These are phyloP conservation scores for Solanum chacoense DNA, from an alignment of 305 asterid species.

Conservation along the genomic window DNA sequence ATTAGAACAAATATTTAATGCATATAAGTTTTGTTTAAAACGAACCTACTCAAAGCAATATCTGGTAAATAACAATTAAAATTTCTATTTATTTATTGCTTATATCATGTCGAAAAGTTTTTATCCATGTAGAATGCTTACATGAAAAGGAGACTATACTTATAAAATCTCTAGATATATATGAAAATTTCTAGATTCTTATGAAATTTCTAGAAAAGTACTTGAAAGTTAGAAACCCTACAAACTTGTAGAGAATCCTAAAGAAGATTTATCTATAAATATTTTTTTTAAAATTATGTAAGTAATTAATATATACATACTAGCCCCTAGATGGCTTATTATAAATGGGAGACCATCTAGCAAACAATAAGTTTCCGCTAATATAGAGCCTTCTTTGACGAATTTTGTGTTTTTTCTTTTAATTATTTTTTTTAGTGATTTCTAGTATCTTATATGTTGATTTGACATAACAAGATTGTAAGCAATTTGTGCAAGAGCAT, in stretches of 20 bases:
- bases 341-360: neutral
- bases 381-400: neutral
- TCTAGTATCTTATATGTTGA: neutral
- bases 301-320: neutral
- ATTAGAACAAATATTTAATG: neutral
- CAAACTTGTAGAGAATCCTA: neutral
- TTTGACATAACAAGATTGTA: neutral
- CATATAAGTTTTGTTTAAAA: neutral
- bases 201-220: too few relatives aligned
- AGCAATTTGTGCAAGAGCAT: neutral
- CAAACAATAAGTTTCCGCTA: neutral
- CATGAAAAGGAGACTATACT: neutral
- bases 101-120: neutral
- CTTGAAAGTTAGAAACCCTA: neutral
- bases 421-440: neutral
- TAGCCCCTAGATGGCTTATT: neutral
- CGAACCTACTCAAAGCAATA: neutral
- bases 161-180: neutral
- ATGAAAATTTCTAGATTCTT: neutral
- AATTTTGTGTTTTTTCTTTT: neutral
- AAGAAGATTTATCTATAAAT: neutral
- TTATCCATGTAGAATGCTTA: neutral
- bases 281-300: neutral
- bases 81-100: neutral
- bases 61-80: neutral